phyloP scores from a whole-genome alignment of 257 asterid genomes.

The Gentiana straminea region DNA sequence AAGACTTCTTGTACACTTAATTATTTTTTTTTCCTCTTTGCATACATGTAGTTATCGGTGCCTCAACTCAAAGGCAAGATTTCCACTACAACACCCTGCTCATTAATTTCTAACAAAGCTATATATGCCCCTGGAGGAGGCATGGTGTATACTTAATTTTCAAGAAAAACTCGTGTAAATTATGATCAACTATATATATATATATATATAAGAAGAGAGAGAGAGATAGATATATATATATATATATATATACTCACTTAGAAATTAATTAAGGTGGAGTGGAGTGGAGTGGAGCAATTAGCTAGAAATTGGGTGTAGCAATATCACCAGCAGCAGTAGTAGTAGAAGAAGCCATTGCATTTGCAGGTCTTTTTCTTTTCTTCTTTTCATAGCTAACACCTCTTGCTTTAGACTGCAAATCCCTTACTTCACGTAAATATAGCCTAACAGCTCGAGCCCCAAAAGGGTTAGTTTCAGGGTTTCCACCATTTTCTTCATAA shows the following conservation, averaged over 20 bases:
- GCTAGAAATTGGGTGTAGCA: constrained; percentile 20
- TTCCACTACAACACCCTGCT: too few relatives aligned
- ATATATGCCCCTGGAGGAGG: neutral
- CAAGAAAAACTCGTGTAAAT: too few relatives aligned
- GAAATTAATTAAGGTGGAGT: too few relatives aligned
- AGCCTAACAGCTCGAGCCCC: constrained; percentile 80
- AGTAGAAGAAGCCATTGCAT: constrained; percentile 10
- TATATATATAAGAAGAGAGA: too few relatives aligned
- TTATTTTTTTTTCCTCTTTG: too few relatives aligned
- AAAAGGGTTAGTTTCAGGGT: constrained; percentile 67
- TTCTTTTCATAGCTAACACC: constrained; percentile 81
- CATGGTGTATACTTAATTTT: neutral
- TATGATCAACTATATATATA: too few relatives aligned
- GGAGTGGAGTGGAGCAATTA: neutral
- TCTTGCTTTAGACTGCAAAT: constrained; percentile 68
- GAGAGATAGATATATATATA: too few relatives aligned
- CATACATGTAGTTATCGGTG: too few relatives aligned
- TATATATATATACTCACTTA: neutral
- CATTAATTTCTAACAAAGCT: too few relatives aligned
- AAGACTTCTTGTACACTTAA: too few relatives aligned
- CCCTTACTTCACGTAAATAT: constrained; percentile 63
- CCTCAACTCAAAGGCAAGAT: too few relatives aligned
- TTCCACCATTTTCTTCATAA: constrained; percentile 30
- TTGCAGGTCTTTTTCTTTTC: constrained; percentile 51
- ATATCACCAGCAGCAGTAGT: constrained; percentile 14